These are phyloP conservation scores for Apiospora malaysiana DNA, from an alignment of 2,329 filamentous ascomycete species.

Conservation along the genomic window DNA sequence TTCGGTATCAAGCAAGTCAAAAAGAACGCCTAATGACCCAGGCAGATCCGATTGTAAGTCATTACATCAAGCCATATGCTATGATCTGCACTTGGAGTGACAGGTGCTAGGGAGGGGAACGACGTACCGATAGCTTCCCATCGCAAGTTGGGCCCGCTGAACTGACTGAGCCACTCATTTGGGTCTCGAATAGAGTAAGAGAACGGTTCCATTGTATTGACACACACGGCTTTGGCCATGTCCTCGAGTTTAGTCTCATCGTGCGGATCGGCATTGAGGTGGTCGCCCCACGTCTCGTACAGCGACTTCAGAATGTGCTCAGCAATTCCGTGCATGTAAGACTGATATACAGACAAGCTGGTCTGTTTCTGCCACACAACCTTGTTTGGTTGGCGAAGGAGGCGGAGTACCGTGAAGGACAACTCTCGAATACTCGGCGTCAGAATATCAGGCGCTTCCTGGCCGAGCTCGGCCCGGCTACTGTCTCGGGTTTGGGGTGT, in stretches of 20 bases:
- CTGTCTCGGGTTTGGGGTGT: constrained; percentile 7
- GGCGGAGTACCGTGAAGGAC: constrained; percentile 45
- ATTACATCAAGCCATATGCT: neutral
- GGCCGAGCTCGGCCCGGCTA: constrained; percentile 21
- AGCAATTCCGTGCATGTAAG: constrained; percentile 41
- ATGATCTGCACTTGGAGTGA: neutral
- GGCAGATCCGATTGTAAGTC: constrained; percentile 30
- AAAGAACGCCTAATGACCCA: constrained; percentile 23
- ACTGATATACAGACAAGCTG: constrained; percentile 29
- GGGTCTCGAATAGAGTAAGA: constrained; percentile 42
- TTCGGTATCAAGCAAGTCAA: neutral
- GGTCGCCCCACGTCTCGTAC: constrained; percentile 38
- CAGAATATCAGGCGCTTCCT: constrained; percentile 23
- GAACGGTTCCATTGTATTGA: constrained; percentile 45
- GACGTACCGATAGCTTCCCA: constrained; percentile 52
- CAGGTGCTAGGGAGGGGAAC: neutral
- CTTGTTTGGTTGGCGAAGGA: constrained; percentile 39
- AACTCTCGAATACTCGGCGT: constrained; percentile 41
- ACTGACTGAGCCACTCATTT: constrained; percentile 46
- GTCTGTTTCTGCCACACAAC: constrained; percentile 25
- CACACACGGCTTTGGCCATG: constrained; percentile 43
- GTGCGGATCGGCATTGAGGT: constrained; percentile 36
- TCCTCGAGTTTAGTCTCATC: constrained; percentile 40
- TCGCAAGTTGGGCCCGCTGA: constrained; percentile 44
- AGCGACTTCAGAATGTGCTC: constrained; percentile 40